Evolutionary conservation across 2,329 filamentous ascomycete species (phyloP).

Genomic region (Colletotrichum incanum): DNA sequence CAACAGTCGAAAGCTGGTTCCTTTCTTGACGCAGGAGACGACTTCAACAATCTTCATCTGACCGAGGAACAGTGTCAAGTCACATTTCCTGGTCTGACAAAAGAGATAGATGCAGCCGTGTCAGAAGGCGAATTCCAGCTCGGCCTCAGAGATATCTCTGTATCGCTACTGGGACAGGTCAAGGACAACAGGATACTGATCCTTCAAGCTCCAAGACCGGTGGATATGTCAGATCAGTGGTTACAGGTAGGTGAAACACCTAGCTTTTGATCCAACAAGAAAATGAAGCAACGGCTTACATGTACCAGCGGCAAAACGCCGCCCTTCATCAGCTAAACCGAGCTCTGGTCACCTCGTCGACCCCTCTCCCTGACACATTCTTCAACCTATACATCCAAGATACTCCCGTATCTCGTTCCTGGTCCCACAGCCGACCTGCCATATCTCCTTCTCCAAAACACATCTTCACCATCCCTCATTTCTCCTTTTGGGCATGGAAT

Average conservation of each 20-base stretch:
- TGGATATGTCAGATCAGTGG: constrained; percentile 62
- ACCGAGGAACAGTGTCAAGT: constrained; percentile 59
- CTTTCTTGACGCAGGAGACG: background rate
- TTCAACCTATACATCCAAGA: constrained; percentile 69
- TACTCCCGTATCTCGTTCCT: constrained; percentile 59
- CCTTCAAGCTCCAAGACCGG: constrained; percentile 57
- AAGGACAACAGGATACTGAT: constrained; percentile 57
- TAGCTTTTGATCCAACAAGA: background rate
- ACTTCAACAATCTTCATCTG: constrained; percentile 55
- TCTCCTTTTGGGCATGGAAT: constrained; percentile 69
- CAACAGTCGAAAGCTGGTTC: background rate
- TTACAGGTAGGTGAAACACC: constrained; percentile 48
- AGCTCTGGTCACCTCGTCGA: constrained; percentile 65
- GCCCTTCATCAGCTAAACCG: constrained; percentile 69
- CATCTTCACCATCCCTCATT: constrained; percentile 70
- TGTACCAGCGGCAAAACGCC: constrained; percentile 61
- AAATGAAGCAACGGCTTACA: constrained; percentile 19
- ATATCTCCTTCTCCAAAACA: constrained; percentile 54
- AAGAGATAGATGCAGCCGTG: constrained; percentile 62
- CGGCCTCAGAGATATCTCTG: constrained; percentile 47
- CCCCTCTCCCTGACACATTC: constrained; percentile 64
- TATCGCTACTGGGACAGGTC: constrained; percentile 56
- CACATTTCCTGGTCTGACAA: constrained; percentile 63
- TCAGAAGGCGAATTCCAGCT: constrained; percentile 62
- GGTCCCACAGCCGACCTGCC: constrained; percentile 64